Percentiles rank a stretch among this genome's conserved stretches.
phyloP scores from a whole-genome alignment of 164 flowering plant species.

The Dillenia turbinata region DNA sequence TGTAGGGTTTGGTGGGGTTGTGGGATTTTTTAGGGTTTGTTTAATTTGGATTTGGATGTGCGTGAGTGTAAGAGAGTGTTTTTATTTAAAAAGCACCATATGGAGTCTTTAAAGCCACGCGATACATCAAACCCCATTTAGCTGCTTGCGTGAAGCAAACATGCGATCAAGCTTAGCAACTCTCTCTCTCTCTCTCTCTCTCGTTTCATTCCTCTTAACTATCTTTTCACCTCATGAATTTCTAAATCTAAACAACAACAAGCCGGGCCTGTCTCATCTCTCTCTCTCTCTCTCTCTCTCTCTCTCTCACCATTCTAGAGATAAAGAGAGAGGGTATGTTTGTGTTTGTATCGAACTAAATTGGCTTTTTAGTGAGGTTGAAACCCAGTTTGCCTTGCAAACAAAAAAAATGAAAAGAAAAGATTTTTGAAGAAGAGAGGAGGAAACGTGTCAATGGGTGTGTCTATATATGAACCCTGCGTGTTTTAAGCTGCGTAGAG shows the following conservation, averaged over 20 bases:
- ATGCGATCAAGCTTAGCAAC: slow-evolving; percentile 42
- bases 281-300: slow-evolving; percentile 11
- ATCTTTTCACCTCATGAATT: slow-evolving; percentile 30
- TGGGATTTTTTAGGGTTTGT: background rate
- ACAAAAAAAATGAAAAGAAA: background rate
- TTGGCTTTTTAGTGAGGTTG: too few relatives aligned
- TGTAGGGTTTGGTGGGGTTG: slow-evolving; percentile 8
- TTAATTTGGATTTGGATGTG: background rate
- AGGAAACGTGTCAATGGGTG: slow-evolving; percentile 39
- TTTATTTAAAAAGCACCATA: slow-evolving; percentile 1
- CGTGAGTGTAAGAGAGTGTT: too few relatives aligned
- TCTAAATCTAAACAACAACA: slow-evolving; percentile 5
- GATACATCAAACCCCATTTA: slow-evolving; percentile 43
- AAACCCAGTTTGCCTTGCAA: background rate
- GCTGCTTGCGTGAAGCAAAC: slow-evolving; percentile 99
- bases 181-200: slow-evolving; percentile 16
- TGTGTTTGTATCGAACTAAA: too few relatives aligned
- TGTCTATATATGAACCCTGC: slow-evolving; percentile 26
- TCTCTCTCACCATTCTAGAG: background rate
- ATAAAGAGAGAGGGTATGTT: too few relatives aligned
- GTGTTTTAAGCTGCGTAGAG: slow-evolving; percentile 61
- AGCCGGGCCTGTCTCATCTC: background rate
- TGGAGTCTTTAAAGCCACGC: slow-evolving; percentile 76
- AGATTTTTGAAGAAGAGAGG: slow-evolving; percentile 5
- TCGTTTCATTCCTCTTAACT: background rate